Evolutionary conservation across 495 filamentous ascomycete species (phyloP), one percentile per base, ranked within the genome.

Genomic region (Halenospora varia): DNA sequence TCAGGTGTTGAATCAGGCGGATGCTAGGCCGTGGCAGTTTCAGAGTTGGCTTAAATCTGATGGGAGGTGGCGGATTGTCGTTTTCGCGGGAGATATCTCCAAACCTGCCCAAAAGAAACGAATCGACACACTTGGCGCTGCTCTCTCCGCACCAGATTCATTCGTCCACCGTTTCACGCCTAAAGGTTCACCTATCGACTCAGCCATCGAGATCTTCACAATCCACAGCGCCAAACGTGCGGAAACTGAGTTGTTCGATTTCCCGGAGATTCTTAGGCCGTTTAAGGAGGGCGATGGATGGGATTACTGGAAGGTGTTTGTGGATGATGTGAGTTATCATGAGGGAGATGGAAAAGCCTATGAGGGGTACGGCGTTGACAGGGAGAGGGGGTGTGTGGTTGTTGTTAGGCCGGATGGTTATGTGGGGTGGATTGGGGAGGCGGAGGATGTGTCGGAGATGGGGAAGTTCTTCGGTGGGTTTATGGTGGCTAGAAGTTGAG

Each of bases 371-470:
- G 88, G 84, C 0, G 78, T 91, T 10, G 75, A 88, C 64, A 66
- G 62, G 23, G 73, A 78, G 44, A 69, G 66, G 18, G 88, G 88
- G 0, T 84, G 82, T 51, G 63, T 87, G 8, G 84, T 88, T 6
- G 73, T 86, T 23, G 55, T 79, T 0, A 65, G 86, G 20, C 88
- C 87, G 0, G 88, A 90, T 74, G 81, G 84, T 56, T 85, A 89
- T 70, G 76, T 89, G 41, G 79, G 81, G 1, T 77, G 73, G 65
- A 68, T 87, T 29, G 81, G 80, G 0, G 77, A 75, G 11, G 56
- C 88, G 55, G 76, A 78, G 24, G 82, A 84, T 68, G 72, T 80
- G 11, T 57, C 62, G 9, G 70, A 70, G 4, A 60, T 84, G 29
- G 20, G 22, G 11, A 49, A 20, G 22, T 49, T n/a, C n/a, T 49